These are phyloP conservation scores for Penicillium sp. DNA, from an alignment of 2,329 filamentous ascomycete species.

Conservation along the genomic window DNA sequence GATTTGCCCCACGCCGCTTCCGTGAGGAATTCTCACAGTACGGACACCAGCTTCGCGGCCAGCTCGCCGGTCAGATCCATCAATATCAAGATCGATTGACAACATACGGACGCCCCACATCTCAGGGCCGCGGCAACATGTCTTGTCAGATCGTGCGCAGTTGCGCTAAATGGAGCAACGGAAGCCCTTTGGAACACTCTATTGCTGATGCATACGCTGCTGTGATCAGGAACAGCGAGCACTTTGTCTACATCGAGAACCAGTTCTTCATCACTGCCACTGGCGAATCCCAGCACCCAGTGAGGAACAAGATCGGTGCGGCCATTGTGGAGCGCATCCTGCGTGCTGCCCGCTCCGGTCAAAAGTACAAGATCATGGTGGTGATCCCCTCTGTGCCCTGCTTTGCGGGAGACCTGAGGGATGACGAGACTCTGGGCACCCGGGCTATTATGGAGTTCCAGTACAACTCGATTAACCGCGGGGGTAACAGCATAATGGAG, in stretches of 20 bases:
- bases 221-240: conserved; percentile 78
- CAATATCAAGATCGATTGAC: conserved; percentile 41
- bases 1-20: conserved; percentile 33
- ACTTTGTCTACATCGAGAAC: conserved; percentile 96
- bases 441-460: conserved; percentile 98
- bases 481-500: conserved; percentile 84
- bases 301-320: conserved; percentile 84
- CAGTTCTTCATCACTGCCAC: conserved; percentile 98
- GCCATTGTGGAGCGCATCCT: conserved; percentile 90
- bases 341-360: conserved; percentile 68
- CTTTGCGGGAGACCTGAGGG: conserved; percentile 83
- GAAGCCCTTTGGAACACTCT: conserved; percentile 75
- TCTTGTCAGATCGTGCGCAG: conserved; percentile 59
- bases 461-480: conserved; percentile 91
- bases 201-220: conserved; percentile 81
- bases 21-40: conserved; percentile 37
- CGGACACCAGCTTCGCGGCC: conserved; percentile 36
- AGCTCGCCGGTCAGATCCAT: conserved; percentile 42
- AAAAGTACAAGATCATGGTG: conserved; percentile 87
- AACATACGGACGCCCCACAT: conserved; percentile 20
- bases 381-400: conserved; percentile 87
- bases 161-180: conserved; percentile 93
- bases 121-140: conserved; percentile 31
- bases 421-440: conserved; percentile 78
- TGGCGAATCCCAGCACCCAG: conserved; percentile 73